A percentile compares a stretch with the other conserved stretches of the same genome.
phyloP scores from a whole-genome alignment of 768 basidiomycete species.

The Chalciporus chontae region DNA sequence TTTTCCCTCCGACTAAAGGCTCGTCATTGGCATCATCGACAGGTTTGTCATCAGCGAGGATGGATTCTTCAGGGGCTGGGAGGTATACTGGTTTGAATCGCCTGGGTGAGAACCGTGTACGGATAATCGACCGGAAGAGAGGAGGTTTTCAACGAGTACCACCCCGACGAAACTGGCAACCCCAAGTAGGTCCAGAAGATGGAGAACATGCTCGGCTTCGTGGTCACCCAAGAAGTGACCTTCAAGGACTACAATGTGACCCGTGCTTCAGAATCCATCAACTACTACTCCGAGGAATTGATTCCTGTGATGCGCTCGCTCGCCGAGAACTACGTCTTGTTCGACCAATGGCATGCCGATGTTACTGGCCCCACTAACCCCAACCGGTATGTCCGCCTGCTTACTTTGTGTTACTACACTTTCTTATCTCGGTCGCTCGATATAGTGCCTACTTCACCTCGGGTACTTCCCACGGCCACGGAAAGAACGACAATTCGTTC shows the following conservation, averaged over 20 bases:
- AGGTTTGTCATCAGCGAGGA: background rate
- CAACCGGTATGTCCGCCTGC: constrained; percentile 14
- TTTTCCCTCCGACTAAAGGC: constrained; percentile 18
- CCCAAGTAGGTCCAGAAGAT: background rate
- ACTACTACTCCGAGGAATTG: constrained; percentile 21
- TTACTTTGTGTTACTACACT: no score
- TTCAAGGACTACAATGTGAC: constrained; percentile 7
- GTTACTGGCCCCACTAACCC: constrained; percentile 27
- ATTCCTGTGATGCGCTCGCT: constrained; percentile 23
- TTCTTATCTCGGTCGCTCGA: background rate
- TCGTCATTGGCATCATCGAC: constrained; percentile 29
- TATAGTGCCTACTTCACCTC: constrained; percentile 24
- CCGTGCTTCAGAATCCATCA: constrained; percentile 18
- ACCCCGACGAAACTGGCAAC: constrained; percentile 17
- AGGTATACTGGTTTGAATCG: constrained; percentile 40
- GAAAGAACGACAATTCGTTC: constrained; percentile 17
- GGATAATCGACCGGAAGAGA: constrained; percentile 68
- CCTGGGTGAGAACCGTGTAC: constrained; percentile 41
- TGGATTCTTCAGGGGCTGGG: constrained; percentile 3
- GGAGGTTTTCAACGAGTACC: constrained; percentile 1
- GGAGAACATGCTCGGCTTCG: constrained; percentile 23
- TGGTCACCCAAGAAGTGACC: constrained; percentile 19
- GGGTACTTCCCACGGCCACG: constrained; percentile 25
- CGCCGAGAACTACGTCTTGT: constrained; percentile 23
- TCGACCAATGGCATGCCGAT: constrained; percentile 24